These are phyloP conservation scores for Aspergillus fumigatus DNA, from an alignment of 2,329 filamentous ascomycete genomes.

Conservation along the genomic window DNA sequence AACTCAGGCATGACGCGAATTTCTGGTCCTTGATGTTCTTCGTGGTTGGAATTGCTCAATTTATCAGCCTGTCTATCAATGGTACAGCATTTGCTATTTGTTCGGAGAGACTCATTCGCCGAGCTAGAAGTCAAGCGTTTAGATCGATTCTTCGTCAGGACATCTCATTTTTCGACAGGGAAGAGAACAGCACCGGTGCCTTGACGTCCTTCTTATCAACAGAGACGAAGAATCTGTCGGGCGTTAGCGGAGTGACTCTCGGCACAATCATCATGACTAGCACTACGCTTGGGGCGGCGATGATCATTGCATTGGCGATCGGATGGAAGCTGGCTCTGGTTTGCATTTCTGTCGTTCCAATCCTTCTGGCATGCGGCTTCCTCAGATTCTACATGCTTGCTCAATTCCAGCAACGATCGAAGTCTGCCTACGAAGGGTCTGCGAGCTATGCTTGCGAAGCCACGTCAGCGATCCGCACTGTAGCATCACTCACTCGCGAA, in stretches of 20 bases:
- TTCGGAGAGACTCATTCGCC: conserved; percentile 79
- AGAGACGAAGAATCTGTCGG: conserved; percentile 82
- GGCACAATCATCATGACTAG: conserved; percentile 77
- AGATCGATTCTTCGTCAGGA: conserved; percentile 87
- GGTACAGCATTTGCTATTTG: conserved; percentile 75
- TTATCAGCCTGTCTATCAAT: conserved; percentile 64
- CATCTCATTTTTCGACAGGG: conserved; percentile 82
- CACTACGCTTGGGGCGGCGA: conserved; percentile 73
- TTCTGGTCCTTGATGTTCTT: conserved; percentile 90
- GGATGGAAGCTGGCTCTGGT: conserved; percentile 88
- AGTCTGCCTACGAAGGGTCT: conserved; percentile 72
- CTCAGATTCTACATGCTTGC: conserved; percentile 81
- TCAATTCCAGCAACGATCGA: conserved; percentile 72
- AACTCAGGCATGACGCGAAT: conserved; percentile 65
- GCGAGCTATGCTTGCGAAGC: conserved; percentile 90
- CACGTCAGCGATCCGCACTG: conserved; percentile 88
- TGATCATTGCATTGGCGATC: conserved; percentile 65
- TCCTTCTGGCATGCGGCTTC: conserved; percentile 77
- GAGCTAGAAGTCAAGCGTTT: conserved; percentile 78
- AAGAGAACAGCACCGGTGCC: conserved; percentile 84
- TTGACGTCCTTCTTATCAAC: conserved; percentile 85
- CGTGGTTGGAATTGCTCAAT: conserved; percentile 71
- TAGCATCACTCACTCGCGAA: conserved; percentile 85
- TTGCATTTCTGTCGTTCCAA: conserved; percentile 70
- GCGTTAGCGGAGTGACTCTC: conserved; percentile 80